These are phyloP conservation scores for Nepenthes mirabilis DNA, from an alignment of 148 eudicot species.

Conservation along the genomic window DNA sequence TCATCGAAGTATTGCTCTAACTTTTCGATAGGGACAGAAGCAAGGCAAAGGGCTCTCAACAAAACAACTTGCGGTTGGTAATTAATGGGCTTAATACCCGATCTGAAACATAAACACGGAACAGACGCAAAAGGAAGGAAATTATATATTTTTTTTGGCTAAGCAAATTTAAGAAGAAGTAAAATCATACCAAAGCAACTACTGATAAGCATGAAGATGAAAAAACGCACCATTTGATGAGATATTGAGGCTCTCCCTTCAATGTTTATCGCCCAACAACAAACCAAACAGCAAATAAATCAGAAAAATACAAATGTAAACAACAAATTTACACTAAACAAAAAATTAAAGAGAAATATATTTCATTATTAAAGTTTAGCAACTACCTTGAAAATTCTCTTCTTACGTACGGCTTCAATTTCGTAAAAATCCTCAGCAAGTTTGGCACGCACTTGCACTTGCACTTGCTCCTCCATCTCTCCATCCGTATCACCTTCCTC, in stretches of 20 bases:
- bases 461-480: slow-evolving; percentile 6
- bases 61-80: no score
- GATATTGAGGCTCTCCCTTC: slow-evolving; percentile 79
- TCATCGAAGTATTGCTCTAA: no score
- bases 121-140: no score
- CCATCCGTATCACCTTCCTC: slow-evolving; percentile 13
- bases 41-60: no score
- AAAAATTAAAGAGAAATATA: background rate
- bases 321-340: background rate
- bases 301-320: background rate
- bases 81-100: no score
- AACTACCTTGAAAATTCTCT: slow-evolving; percentile 70
- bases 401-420: slow-evolving; percentile 68
- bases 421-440: slow-evolving; percentile 80
- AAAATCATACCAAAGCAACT: background rate
- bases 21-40: no score
- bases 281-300: background rate
- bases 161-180: no score
- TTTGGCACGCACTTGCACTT: slow-evolving; percentile 25
- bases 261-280: slow-evolving; percentile 4
- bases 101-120: no score
- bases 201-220: background rate
- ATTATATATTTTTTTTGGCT: no score
- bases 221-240: slow-evolving; percentile 84
- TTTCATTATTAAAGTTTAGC: background rate